Percentiles rank a stretch among this genome's conserved stretches.
Evolutionary conservation across 2,329 filamentous ascomycete species (phyloP).

Genomic region (Aphanocladium album): DNA sequence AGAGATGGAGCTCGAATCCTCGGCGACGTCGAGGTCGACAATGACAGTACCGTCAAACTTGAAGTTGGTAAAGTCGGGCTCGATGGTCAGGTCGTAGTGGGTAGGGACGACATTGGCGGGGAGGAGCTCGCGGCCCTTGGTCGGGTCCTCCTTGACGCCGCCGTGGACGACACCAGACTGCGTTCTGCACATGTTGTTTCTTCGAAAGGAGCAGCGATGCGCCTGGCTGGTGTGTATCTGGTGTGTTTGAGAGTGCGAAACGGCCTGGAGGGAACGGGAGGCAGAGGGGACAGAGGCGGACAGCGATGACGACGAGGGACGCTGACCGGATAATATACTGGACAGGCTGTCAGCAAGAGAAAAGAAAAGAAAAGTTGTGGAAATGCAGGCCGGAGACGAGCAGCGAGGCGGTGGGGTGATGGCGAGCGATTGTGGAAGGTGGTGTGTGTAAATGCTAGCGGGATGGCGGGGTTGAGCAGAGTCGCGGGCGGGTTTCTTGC

Average conservation of each 20-base stretch:
- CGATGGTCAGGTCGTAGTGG: conserved; percentile 87
- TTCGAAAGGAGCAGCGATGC: conserved; percentile 69
- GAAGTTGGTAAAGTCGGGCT: conserved; percentile 84
- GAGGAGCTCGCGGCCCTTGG: conserved; percentile 65
- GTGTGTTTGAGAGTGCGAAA: neutral
- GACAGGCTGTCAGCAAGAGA: conserved; percentile 8
- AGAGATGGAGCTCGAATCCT: conserved; percentile 79
- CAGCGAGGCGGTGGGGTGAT: conserved; percentile 1
- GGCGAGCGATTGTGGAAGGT: conserved; percentile 4
- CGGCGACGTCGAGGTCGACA: conserved; percentile 80
- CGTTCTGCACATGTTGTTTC: conserved; percentile 63
- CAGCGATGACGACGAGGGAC: conserved; percentile 7
- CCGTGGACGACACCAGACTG: conserved; percentile 30
- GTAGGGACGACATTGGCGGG: conserved; percentile 87
- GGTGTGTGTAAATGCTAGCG: neutral
- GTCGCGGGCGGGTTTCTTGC: neutral
- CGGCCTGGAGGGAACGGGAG: neutral
- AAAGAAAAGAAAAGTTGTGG: neutral
- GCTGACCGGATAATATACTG: conserved; percentile 4
- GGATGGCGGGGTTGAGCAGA: conserved; percentile 1
- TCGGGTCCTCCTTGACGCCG: conserved; percentile 24
- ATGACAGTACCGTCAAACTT: conserved; percentile 79
- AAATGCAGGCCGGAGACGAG: too few species aligned
- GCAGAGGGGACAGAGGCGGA: neutral
- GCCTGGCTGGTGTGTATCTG: conserved; percentile 17